phyloP scores from a whole-genome alignment of 164 flowering plant genomes.

The Cinnamomum chago region DNA sequence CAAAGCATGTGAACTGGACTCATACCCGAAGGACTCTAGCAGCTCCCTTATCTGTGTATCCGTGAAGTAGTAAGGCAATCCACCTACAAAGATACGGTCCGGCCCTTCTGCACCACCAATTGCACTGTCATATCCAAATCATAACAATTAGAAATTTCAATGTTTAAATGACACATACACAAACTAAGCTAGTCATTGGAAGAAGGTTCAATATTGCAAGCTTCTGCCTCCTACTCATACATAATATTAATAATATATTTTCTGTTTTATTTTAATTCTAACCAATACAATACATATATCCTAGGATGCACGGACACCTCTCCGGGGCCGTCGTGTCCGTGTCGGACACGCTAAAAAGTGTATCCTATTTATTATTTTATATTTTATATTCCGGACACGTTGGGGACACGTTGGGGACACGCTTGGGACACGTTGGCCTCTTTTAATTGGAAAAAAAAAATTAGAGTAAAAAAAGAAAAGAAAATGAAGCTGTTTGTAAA shows the following conservation, averaged over 20 bases:
- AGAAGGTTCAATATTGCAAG: neutral
- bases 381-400: too few species aligned
- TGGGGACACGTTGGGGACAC: too few species aligned
- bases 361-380: too few species aligned
- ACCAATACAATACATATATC: neutral
- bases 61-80: conserved; percentile 76
- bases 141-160: conserved; percentile 4
- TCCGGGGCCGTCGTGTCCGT: too few species aligned
- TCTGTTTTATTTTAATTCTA: neutral
- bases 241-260: too few species aligned
- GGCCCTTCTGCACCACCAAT: conserved; percentile 72
- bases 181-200: neutral
- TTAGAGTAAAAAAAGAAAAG: too few species aligned
- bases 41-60: conserved; percentile 73
- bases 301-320: too few species aligned
- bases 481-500: too few species aligned
- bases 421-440: too few species aligned
- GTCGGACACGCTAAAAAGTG: too few species aligned
- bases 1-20: neutral
- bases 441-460: too few species aligned
- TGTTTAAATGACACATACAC: neutral
- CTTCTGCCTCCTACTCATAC: neutral
- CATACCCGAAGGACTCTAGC: conserved; percentile 79
- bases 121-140: conserved; percentile 31
- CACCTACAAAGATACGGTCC: conserved; percentile 85